Base-by-base conservation (phyloP, 495 filamentous ascomycete genomes). In the Penicillium nucicola region DNA sequence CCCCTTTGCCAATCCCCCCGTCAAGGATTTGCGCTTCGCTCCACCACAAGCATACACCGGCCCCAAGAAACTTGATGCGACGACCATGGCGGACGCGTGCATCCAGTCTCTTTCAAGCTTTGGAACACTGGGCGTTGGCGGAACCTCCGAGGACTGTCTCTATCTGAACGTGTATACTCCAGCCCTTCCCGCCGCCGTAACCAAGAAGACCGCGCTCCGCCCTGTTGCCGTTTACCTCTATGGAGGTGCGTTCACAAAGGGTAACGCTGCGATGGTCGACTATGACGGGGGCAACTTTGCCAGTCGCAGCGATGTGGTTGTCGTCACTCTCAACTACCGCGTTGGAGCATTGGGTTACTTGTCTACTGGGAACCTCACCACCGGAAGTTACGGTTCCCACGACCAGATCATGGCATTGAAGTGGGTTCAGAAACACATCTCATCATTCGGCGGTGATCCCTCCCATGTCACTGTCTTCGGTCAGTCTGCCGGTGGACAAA, bases 401-500 rank as follows among this genome's bases (percentile, higher is more conserved):
- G 72, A 76, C 42, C 67, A 74, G 52, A 71, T 75, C 18, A 60
- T 60, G 19, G 74, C 69, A 1, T 52, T 77, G 40, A 48, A 75
- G 55, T 83, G 79, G 79, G 73, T 80, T 1, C 68, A 81, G 31
- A 58, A 68, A 38, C 67, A 81, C 53, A 79, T 81, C 46, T 55
- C 58, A 20, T 62, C 77, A 5, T 71, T 82, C 30, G 78, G 77
- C 12, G 79, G 79, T 6, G 74, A 80, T 56, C 71, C 74, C 11
- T 55, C 56, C 14, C 65, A 69, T 2, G 71, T 80, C 18, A 81
- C 75, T 3, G 68, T 78, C 23, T 76, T 77, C 52, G 79, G 78
- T 2, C 70, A 77, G 40, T 78, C 74, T 12, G 80, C 82, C 7
- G 79, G 82, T n/a, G 82, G 69, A 17, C 79, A 80, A 20, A 74